Percentiles rank a stretch among this genome's conserved stretches.
phyloP scores from a whole-genome alignment of 2,329 filamentous ascomycete genomes.

The Fusarium tjaetaba region DNA sequence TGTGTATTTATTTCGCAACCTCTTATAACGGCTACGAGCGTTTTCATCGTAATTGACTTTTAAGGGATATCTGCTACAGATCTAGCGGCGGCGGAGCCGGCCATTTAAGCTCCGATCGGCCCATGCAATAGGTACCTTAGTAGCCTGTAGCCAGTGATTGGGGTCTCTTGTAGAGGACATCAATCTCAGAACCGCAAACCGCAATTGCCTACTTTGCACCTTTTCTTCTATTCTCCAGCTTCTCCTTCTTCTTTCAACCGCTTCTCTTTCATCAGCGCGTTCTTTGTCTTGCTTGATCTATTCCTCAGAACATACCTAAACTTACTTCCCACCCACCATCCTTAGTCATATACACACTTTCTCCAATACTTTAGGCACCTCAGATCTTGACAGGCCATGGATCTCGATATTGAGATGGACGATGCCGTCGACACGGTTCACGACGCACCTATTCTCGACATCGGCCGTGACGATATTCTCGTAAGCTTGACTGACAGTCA shows the following conservation, averaged over 20 bases:
- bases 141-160: not conserved
- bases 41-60: not conserved
- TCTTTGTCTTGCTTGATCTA: not conserved
- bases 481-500: slow-evolving; percentile 39
- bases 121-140: not conserved
- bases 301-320: not conserved
- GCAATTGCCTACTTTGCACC: not conserved
- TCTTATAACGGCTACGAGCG: not conserved
- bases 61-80: not conserved
- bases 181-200: slow-evolving; percentile 21
- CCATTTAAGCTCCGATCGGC: slow-evolving; percentile 22
- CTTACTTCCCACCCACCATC: not conserved
- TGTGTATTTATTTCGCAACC: not conserved
- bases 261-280: not conserved
- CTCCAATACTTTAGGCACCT: not conserved
- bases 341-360: not conserved
- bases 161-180: slow-evolving; percentile 1
- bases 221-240: not conserved
- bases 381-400: slow-evolving; percentile 59
- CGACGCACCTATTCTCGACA: slow-evolving; percentile 43
- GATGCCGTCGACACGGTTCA: slow-evolving; percentile 58
- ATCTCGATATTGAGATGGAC: slow-evolving; percentile 78
- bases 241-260: not conserved
- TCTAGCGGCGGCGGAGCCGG: slow-evolving; percentile 29
- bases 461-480: slow-evolving; percentile 50